Evolutionary conservation across 2,329 filamentous ascomycete species (phyloP).

Genomic region (Catunica adiposa): DNA sequence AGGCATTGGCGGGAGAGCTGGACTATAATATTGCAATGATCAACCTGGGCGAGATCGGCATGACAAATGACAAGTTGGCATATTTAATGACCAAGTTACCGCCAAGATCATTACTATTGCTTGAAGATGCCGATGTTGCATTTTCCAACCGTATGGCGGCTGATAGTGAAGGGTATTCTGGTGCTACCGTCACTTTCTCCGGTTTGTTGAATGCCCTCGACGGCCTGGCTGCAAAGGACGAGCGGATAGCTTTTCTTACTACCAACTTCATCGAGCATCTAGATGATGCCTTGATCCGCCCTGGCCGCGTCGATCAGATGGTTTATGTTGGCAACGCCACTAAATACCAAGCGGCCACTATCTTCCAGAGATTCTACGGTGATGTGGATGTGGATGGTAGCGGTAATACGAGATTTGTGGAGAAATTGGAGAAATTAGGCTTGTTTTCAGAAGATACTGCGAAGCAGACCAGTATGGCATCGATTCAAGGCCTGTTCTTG

Average conservation of each 20-base stretch:
- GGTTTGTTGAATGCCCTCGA: constrained; percentile 75
- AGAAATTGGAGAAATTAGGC: constrained; percentile 50
- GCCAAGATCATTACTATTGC: constrained; percentile 60
- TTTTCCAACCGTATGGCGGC: constrained; percentile 66
- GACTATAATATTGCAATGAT: constrained; percentile 88
- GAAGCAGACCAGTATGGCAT: constrained; percentile 63
- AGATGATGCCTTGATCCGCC: constrained; percentile 75
- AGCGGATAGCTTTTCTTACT: constrained; percentile 83
- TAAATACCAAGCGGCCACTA: constrained; percentile 62
- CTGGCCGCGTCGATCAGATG: constrained; percentile 87
- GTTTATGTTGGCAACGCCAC: constrained; percentile 79
- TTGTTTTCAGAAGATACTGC: constrained; percentile 42
- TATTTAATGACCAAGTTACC: constrained; percentile 76
- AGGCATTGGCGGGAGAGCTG: constrained; percentile 79
- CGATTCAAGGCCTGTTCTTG: constrained; percentile 83
- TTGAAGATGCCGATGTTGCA: constrained; percentile 85
- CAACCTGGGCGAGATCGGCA: constrained; percentile 74
- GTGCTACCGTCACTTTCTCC: constrained; percentile 84
- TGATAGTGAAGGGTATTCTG: constrained; percentile 68
- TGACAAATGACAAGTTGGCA: constrained; percentile 79
- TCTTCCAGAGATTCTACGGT: constrained; percentile 93
- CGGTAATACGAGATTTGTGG: constrained; percentile 52
- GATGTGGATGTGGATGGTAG: constrained; percentile 52
- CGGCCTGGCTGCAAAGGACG: constrained; percentile 85
- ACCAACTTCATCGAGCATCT: constrained; percentile 87